Base-by-base conservation (phyloP, 2,329 filamentous ascomycete species). In the Bisporella sp. region DNA sequence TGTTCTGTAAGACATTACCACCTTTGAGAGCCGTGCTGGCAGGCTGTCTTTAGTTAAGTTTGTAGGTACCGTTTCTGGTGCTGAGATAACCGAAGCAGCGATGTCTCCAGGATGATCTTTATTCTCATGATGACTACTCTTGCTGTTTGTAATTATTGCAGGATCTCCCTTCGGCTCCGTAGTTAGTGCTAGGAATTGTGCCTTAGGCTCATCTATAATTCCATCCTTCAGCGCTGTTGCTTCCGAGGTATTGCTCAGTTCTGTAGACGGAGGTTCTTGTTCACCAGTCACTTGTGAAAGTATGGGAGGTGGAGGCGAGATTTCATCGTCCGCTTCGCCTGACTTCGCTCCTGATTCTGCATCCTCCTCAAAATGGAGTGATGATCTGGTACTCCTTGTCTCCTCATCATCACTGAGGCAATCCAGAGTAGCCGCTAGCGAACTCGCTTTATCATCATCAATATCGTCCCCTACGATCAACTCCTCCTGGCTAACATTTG, bases 1-100 rank as follows among this genome's bases (percentile, higher is more conserved):
- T 1, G 90, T 96, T 51, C 92, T 81, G 64, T 93, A 95, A 0
- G 86, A 87, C 65, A 89, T 73, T 1, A 90, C 85, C 6, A 95
- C 79, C 54, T 81, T 84, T 1, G 90, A 93, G 33, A 90, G 68
- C 9, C 81, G 80, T n/a, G 75, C 71, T 0, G 88, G 87, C 7
- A 95, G 75, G 8, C 75, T 75, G 4, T 82, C 80, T 55, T 75
- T 77, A 5, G 77, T 82, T 52, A 86, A 66, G 44, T 69, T 78
- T 12, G 67, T 68, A 6, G 70, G 66, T 11, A 70, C 68, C 2
- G 77, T 76, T 2, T 68, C 67, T 13, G 62, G 66, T 2, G 62
- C 60, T 3, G 74, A 77, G 50, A 71, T 71, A 7, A 67, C 59
- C 5, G 68, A 68, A 46, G 58, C 50, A 8, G 63, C 49, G 9